phyloP scores from a whole-genome alignment of 75 land plant species.

The Cryptomeria japonica region DNA sequence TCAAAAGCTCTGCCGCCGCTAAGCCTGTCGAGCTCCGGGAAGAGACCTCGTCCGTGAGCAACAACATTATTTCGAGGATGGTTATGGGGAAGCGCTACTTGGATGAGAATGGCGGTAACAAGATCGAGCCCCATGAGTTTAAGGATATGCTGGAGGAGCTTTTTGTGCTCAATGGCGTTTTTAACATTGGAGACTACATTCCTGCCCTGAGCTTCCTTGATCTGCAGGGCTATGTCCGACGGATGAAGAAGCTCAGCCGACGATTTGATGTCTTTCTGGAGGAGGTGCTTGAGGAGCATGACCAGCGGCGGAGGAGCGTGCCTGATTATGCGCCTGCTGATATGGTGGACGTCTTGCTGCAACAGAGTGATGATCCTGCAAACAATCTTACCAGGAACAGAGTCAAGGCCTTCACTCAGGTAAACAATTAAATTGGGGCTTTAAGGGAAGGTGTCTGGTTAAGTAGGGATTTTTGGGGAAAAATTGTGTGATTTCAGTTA shows the following conservation, averaged over 20 bases:
- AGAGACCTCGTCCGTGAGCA: slow-evolving; percentile 25
- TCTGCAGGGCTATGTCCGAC: slow-evolving; percentile 44
- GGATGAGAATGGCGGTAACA: slow-evolving; percentile 7
- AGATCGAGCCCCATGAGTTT: slow-evolving; percentile 42
- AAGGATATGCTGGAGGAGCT: slow-evolving; percentile 60
- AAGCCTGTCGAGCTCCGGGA: slow-evolving; percentile 23
- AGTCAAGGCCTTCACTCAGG: slow-evolving; percentile 62
- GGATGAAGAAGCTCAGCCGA: slow-evolving; percentile 32
- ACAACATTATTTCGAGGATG: slow-evolving; percentile 52
- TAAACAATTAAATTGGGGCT: background rate
- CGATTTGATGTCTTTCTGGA: slow-evolving; percentile 28
- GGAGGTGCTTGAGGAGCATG: slow-evolving; percentile 51
- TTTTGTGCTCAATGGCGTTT: slow-evolving; percentile 49
- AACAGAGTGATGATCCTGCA: slow-evolving; percentile 43
- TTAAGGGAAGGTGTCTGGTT: too few relatives aligned
- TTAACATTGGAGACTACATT: slow-evolving; percentile 47
- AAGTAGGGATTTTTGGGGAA: too few relatives aligned
- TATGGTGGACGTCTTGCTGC: slow-evolving; percentile 56
- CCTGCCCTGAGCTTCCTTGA: slow-evolving; percentile 51
- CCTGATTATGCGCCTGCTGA: slow-evolving; percentile 31
- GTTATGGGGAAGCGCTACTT: slow-evolving; percentile 45
- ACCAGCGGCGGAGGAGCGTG: slow-evolving; percentile 21
- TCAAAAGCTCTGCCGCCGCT: background rate
- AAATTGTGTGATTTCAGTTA: too few relatives aligned
- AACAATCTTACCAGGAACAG: slow-evolving; percentile 34